These are phyloP conservation scores for Solanum tacnaense DNA, from an alignment of 257 asterid genomes.

Conservation along the genomic window DNA sequence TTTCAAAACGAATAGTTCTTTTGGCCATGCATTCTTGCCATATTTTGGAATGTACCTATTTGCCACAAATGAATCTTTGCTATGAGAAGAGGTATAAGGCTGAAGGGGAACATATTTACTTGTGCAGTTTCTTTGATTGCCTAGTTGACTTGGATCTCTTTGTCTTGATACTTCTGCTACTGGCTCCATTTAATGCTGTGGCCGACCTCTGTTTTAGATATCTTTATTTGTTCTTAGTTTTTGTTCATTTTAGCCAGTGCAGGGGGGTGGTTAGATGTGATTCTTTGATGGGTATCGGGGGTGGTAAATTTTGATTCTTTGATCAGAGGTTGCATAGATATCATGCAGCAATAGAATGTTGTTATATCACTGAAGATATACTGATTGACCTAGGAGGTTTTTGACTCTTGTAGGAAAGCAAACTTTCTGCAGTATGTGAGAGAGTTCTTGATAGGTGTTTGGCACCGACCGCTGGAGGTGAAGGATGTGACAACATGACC, in stretches of 20 bases:
- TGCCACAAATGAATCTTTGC: neutral
- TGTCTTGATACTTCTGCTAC: neutral
- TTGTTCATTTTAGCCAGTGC: neutral
- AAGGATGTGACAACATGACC: constrained; percentile 95
- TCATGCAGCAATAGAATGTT: neutral
- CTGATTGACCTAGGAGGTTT: neutral
- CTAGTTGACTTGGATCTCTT: neutral
- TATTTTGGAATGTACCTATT: neutral
- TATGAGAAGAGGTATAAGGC: neutral
- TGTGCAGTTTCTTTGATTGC: neutral
- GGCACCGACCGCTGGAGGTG: constrained; percentile 81
- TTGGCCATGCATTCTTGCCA: neutral
- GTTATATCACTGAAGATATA: neutral
- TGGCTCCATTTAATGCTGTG: neutral
- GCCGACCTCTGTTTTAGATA: neutral
- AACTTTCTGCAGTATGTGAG: constrained; percentile 70
- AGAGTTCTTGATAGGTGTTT: constrained; percentile 69
- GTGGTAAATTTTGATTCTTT: neutral
- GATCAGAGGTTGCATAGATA: neutral
- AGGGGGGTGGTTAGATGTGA: neutral
- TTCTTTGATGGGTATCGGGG: neutral
- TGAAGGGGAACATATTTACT: neutral
- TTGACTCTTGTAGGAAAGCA: constrained; percentile 42
- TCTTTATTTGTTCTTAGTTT: neutral
- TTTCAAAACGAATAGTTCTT: neutral